Evolutionary conservation across 1,139 yeast genomes (phyloP).

Genomic region (Geotrichum bryndzae): DNA sequence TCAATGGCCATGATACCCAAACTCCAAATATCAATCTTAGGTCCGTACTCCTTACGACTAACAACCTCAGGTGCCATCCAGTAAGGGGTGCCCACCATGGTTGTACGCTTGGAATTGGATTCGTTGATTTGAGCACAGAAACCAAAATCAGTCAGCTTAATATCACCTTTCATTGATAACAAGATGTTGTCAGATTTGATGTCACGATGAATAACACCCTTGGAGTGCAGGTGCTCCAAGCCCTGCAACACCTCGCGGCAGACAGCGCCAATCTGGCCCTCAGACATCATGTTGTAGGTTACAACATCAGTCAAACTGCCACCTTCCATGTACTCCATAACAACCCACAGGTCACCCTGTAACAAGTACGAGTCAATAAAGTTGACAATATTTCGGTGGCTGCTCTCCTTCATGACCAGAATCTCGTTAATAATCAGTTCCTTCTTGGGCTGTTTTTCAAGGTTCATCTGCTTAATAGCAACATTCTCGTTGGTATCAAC

Average conservation of each 20-base stretch:
- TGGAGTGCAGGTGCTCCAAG: slow-evolving; percentile 76
- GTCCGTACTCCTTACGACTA: slow-evolving; percentile 88
- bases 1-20: slow-evolving; percentile 96
- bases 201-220: slow-evolving; percentile 94
- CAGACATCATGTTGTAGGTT: slow-evolving; percentile 90
- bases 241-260: slow-evolving; percentile 88
- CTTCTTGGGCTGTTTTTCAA: slow-evolving; percentile 88
- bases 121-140: slow-evolving; percentile 96
- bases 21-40: slow-evolving; percentile 97
- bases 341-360: slow-evolving; percentile 77
- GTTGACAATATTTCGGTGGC: slow-evolving; percentile 88
- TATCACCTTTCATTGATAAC: slow-evolving; percentile 75
- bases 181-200: slow-evolving; percentile 91
- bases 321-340: slow-evolving; percentile 98
- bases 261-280: slow-evolving; percentile 96
- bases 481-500: slow-evolving; percentile 56
- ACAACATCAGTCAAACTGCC: slow-evolving; percentile 95
- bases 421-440: slow-evolving; percentile 93
- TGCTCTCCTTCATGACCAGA: slow-evolving; percentile 88
- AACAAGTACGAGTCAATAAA: slow-evolving; percentile 77
- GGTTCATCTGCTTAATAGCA: slow-evolving; percentile 94
- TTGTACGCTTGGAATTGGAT: slow-evolving; percentile 75
- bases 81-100: slow-evolving; percentile 99
- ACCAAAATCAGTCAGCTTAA: slow-evolving; percentile 70
- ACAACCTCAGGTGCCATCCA: slow-evolving; percentile 99